Evolutionary conservation across 2,329 filamentous ascomycete genomes (phyloP).

Genomic region (Orbilia javanica): DNA sequence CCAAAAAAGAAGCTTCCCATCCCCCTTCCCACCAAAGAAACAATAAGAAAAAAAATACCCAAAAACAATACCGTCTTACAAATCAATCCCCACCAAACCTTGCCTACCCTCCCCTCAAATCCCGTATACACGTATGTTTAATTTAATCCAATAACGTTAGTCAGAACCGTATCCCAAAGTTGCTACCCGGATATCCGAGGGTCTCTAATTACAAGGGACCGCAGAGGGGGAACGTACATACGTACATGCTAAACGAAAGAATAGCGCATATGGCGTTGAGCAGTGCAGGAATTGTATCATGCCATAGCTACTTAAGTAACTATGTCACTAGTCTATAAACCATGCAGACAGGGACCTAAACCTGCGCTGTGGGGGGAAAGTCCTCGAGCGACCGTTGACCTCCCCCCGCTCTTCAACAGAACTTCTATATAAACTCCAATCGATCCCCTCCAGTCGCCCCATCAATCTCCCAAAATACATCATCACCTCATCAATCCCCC

Average conservation of each 20-base stretch:
- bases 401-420: neutral
- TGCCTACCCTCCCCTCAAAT: neutral
- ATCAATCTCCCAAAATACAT: neutral
- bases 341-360: no score
- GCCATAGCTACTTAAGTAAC: conserved; percentile 15
- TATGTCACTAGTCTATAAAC: no score
- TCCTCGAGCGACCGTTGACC: no score
- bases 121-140: no score
- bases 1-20: no score
- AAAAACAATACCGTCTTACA: conserved; percentile 11
- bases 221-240: neutral
- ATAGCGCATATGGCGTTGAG: conserved; percentile 27
- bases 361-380: no score
- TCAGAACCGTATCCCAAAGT: no score
- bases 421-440: conserved; percentile 14
- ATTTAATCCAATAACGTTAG: neutral
- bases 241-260: neutral
- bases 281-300: conserved; percentile 31
- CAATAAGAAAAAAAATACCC: no score
- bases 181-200: neutral
- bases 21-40: no score
- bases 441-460: neutral
- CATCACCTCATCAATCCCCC: neutral
- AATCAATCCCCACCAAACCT: neutral
- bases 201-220: no score